Evolutionary conservation across 306 rosid species (phyloP).

Genomic region (Cucurbita argyrosperma): DNA sequence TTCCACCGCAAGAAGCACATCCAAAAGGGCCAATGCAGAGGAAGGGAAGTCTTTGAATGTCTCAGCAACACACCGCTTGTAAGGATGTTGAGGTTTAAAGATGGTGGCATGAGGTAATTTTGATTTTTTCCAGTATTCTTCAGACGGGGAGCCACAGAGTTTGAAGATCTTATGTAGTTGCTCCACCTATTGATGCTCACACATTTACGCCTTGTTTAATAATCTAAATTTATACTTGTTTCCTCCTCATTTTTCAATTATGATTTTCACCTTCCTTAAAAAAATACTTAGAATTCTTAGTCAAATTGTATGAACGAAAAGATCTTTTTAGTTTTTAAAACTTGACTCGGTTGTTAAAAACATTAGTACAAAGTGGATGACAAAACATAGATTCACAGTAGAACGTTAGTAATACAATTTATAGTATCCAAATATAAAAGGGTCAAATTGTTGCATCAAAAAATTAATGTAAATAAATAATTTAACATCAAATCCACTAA

Average conservation of each 20-base stretch:
- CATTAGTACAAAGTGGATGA: too few species aligned
- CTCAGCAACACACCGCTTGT: constrained; percentile 50
- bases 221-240: too few species aligned
- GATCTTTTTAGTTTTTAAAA: too few species aligned
- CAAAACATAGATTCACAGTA: too few species aligned
- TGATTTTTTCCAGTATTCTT: constrained; percentile 74
- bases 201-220: neutral
- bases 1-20: constrained; percentile 65
- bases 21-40: constrained; percentile 47
- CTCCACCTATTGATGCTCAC: constrained; percentile 43
- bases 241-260: too few species aligned
- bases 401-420: neutral
- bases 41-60: constrained; percentile 51
- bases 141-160: constrained; percentile 88
- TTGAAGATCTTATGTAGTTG: constrained; percentile 92
- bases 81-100: constrained; percentile 76
- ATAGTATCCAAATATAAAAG: neutral
- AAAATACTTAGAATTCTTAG: too few species aligned
- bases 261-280: too few species aligned
- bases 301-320: too few species aligned
- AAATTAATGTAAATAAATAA: neutral
- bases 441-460: neutral
- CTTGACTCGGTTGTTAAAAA: too few species aligned
- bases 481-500: neutral
- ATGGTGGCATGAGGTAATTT: constrained; percentile 66